Base-by-base conservation (phyloP, 2,329 filamentous ascomycete genomes). In the Trichoderma oligosporum region DNA sequence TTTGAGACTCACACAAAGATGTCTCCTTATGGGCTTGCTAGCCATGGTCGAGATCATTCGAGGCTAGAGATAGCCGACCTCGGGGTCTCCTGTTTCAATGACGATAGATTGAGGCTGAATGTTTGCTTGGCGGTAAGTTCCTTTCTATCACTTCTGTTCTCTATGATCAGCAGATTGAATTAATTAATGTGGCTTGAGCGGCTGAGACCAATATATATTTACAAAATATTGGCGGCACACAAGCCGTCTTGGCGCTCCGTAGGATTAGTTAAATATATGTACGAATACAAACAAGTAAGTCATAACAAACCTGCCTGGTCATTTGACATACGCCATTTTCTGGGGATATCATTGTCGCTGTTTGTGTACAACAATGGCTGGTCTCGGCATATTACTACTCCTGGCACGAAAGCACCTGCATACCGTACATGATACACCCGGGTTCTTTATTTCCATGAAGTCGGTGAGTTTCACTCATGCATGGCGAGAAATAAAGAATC, bases 111-210 rank as follows among this genome's bases (percentile, higher is more conserved):
- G 38, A 25, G 29, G 22, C 27, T 33, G 20, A 53, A 16, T 16
- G 25, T 18, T 12, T 18, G 9, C 35, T 39, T 44, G 49, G 49
- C 49, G 49, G 49, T 53, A 29, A 42, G 39, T n/a, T 11, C 20
- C 18, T 11, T 44, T 2, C 27, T 44, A 35, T 33, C 31, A 48
- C 31, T n/a, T 20, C 29, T 3, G 24, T 12, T 22, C 18, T 29
- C 35, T 29, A 44, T 22, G 9, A 27, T 53, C 49, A 53, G 38
- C 38, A 44, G 49, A 53, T 18, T 27, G 49, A 44, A n/a, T 35
- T 18, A 8, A 53, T 35, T 35, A 41, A 20, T 44, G 49, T 53
- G 49, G 49, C 49, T 53, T 53, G 49, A 44, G 49, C 46, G 46
- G 46, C 49, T 53, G 49, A 53, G 49, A 25, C 9, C 20, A 42